phyloP scores from a whole-genome alignment of 768 basidiomycete species.

The Leucocoprinus leucothites region DNA sequence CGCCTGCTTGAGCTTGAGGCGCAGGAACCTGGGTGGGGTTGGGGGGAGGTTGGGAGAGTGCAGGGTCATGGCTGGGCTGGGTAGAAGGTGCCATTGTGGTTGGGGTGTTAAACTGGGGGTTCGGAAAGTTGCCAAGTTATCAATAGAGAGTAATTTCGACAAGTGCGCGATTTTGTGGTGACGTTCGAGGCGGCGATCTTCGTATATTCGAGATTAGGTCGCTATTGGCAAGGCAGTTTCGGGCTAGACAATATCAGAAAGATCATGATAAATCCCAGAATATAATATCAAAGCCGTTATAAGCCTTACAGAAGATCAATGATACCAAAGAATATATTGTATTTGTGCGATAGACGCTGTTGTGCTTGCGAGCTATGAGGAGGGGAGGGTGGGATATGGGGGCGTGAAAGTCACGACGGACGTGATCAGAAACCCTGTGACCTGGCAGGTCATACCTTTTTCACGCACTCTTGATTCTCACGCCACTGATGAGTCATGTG shows the following conservation, averaged over 20 bases:
- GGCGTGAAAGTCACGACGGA: constrained; percentile 39
- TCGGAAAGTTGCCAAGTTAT: not conserved
- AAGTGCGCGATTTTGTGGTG: not conserved
- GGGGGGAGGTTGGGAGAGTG: constrained; percentile 31
- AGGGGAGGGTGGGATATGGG: constrained; percentile 26
- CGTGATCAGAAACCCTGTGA: constrained; percentile 42
- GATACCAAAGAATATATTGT: constrained; percentile 5
- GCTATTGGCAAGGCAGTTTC: not conserved
- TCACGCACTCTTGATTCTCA: constrained; percentile 24
- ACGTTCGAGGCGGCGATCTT: not conserved
- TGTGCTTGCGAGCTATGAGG: constrained; percentile 14
- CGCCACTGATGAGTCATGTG: constrained; percentile 24
- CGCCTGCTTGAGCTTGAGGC: constrained; percentile 23
- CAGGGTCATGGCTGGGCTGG: constrained; percentile 35
- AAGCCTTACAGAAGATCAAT: not conserved
- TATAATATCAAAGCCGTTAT: not conserved
- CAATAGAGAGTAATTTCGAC: not conserved
- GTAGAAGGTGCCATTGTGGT: constrained; percentile 33
- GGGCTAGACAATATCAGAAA: not conserved
- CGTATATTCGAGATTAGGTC: not conserved
- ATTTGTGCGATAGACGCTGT: constrained; percentile 16
- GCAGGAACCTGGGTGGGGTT: constrained; percentile 26
- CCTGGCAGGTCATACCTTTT: constrained; percentile 31
- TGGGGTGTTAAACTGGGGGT: not conserved
- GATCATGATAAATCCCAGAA: not conserved